phyloP scores from a whole-genome alignment of 2,329 filamentous ascomycete genomes.

The Fusarium fracticaudum region DNA sequence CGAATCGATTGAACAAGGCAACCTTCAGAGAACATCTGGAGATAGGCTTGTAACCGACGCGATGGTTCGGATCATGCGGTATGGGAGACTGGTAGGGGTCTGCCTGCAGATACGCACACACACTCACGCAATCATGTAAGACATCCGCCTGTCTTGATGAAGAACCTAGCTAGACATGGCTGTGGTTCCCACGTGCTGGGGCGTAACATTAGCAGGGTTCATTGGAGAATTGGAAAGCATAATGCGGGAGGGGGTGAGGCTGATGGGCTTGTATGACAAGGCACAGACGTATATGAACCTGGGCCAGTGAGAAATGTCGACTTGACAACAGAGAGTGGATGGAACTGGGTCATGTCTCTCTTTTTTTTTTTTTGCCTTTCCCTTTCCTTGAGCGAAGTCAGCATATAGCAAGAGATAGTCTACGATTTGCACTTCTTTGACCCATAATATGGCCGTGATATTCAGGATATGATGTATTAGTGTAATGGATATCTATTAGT shows the following conservation, averaged over 20 bases:
- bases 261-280: not conserved
- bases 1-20: not conserved
- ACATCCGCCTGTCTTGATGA: slow-evolving; percentile 12
- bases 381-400: not conserved
- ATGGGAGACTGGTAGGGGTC: slow-evolving; percentile 12
- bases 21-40: not conserved
- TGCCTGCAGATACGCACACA: slow-evolving; percentile 3
- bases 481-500: not conserved
- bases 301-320: not conserved
- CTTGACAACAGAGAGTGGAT: not conserved
- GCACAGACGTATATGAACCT: not conserved
- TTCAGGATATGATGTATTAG: not conserved
- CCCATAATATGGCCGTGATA: not conserved
- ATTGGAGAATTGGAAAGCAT: not conserved
- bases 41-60: not conserved
- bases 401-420: not conserved
- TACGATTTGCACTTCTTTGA: not conserved
- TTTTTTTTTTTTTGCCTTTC: too few relatives aligned
- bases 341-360: not conserved
- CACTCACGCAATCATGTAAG: slow-evolving; percentile 10
- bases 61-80: slow-evolving; percentile 16
- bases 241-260: not conserved
- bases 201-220: not conserved
- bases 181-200: slow-evolving; percentile 20
- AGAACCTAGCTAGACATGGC: slow-evolving; percentile 2